phyloP scores from a whole-genome alignment of 1,284 basidiomycete species.

The Porodaedalea pini region DNA sequence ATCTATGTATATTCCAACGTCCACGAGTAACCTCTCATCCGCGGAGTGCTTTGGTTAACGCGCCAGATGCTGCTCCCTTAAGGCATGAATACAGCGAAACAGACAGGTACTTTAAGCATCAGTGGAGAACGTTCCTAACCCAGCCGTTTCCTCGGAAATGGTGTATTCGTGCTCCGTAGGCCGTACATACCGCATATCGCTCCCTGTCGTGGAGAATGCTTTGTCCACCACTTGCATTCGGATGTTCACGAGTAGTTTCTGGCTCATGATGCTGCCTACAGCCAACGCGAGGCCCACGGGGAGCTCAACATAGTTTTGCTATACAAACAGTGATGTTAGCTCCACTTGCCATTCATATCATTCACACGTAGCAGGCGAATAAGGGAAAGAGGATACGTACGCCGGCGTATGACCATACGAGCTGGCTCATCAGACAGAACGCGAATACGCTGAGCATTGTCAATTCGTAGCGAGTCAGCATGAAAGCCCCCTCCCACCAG shows the following conservation, averaged over 20 bases:
- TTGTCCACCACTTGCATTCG: not conserved
- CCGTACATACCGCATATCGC: not conserved
- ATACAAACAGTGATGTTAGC: not conserved
- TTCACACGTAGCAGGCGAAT: not conserved
- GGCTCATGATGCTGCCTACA: conserved; percentile 16
- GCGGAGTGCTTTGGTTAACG: too few species aligned
- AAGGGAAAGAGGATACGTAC: not conserved
- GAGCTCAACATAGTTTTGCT: conserved; percentile 5
- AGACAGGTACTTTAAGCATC: too few species aligned
- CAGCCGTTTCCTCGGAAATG: not conserved
- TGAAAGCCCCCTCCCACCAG: not conserved
- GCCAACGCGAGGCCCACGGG: conserved; percentile 9
- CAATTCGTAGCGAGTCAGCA: not conserved
- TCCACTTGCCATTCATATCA: not conserved
- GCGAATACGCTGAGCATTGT: conserved; percentile 6
- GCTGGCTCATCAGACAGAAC: conserved; percentile 6
- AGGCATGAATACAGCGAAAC: too few species aligned
- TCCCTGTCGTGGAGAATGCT: not conserved
- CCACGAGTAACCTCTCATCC: too few species aligned
- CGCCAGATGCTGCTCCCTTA: too few species aligned
- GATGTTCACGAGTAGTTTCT: conserved; percentile 8
- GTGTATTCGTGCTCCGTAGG: not conserved
- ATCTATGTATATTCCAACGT: too few species aligned
- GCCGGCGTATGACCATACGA: conserved; percentile 1
- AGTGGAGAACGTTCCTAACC: not conserved